A percentile compares a stretch with the other conserved stretches of the same genome.
Conservation (phyloP, 2,329 filamentous ascomycete species). For the Teratosphaeria zuluensis region DNA sequence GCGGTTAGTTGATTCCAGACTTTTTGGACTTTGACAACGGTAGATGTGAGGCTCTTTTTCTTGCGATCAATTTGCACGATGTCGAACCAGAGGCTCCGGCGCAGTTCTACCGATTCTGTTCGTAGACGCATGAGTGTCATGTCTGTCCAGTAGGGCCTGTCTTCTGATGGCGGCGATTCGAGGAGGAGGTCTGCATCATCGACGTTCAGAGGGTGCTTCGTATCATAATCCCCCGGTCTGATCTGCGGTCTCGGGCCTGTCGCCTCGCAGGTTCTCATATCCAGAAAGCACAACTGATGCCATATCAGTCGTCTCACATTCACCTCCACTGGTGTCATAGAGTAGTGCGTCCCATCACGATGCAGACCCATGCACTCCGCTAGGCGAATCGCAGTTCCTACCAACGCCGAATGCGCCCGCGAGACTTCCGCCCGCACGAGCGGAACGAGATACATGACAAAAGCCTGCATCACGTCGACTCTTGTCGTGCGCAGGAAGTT, state of each 20-base stretch:
- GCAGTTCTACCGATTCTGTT: slow-evolving; percentile 65
- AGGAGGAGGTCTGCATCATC: slow-evolving; percentile 53
- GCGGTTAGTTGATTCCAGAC: slow-evolving; percentile 56
- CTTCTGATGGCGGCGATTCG: slow-evolving; percentile 31
- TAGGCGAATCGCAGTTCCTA: slow-evolving; percentile 62
- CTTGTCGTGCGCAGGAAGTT: slow-evolving; percentile 63
- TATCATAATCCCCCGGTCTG: slow-evolving; percentile 65
- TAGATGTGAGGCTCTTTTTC: slow-evolving; percentile 51
- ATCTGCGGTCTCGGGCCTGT: slow-evolving; percentile 64
- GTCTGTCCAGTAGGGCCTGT: slow-evolving; percentile 53
- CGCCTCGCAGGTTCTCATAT: slow-evolving; percentile 64
- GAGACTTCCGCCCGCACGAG: slow-evolving; percentile 64
- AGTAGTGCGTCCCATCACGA: slow-evolving; percentile 58
- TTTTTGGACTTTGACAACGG: slow-evolving; percentile 59
- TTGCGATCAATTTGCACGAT: slow-evolving; percentile 54
- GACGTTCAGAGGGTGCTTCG: slow-evolving; percentile 60
- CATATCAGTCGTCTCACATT: slow-evolving; percentile 64
- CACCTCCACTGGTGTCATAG: slow-evolving; percentile 56
- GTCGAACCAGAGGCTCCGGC: slow-evolving; percentile 60
- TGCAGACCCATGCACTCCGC: slow-evolving; percentile 72
- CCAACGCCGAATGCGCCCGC: slow-evolving; percentile 60
- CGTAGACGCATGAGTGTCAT: slow-evolving; percentile 59
- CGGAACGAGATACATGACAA: slow-evolving; percentile 68
- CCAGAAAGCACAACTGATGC: slow-evolving; percentile 70
- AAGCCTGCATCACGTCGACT: slow-evolving; percentile 65